These are phyloP conservation scores for Coprinopsis strossmayeri DNA, from an alignment of 768 basidiomycete genomes.

Conservation along the genomic window DNA sequence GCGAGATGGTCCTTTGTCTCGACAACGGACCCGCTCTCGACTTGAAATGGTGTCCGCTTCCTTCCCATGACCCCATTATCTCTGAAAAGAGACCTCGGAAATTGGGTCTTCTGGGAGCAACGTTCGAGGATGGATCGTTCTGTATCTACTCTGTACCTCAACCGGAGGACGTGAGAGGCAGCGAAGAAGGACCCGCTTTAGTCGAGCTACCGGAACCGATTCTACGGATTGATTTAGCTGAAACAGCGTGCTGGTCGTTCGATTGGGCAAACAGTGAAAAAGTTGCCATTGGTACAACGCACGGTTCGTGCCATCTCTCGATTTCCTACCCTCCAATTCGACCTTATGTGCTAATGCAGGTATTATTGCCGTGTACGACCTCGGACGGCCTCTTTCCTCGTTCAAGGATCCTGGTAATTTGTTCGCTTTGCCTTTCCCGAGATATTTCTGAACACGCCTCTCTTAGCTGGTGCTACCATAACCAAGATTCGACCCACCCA, in stretches of 20 bases:
- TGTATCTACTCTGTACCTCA: constrained; percentile 76
- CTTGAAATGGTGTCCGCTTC: constrained; percentile 90
- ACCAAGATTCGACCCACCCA: constrained; percentile 58
- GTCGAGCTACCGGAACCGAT: constrained; percentile 63
- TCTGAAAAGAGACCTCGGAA: constrained; percentile 36
- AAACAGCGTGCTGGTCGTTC: constrained; percentile 69
- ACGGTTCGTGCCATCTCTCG: constrained; percentile 43
- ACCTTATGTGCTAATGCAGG: constrained; percentile 24
- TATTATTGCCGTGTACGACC: constrained; percentile 50
- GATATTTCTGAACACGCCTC: not conserved
- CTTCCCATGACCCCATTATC: constrained; percentile 52
- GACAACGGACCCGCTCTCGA: constrained; percentile 77
- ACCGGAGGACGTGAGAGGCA: constrained; percentile 44
- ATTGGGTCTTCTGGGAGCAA: constrained; percentile 77
- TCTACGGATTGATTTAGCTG: constrained; percentile 67
- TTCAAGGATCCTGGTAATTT: constrained; percentile 25
- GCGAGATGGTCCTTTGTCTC: constrained; percentile 82
- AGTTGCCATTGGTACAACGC: constrained; percentile 78
- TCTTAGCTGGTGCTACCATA: constrained; percentile 21
- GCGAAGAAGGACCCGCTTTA: constrained; percentile 18
- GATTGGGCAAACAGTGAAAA: constrained; percentile 89
- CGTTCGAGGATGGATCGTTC: constrained; percentile 84
- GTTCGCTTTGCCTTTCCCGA: not conserved
- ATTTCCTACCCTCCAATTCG: constrained; percentile 2
- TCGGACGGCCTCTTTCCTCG: constrained; percentile 36